Conservation (phyloP, 768 basidiomycete species). For the Russula earlei region DNA sequence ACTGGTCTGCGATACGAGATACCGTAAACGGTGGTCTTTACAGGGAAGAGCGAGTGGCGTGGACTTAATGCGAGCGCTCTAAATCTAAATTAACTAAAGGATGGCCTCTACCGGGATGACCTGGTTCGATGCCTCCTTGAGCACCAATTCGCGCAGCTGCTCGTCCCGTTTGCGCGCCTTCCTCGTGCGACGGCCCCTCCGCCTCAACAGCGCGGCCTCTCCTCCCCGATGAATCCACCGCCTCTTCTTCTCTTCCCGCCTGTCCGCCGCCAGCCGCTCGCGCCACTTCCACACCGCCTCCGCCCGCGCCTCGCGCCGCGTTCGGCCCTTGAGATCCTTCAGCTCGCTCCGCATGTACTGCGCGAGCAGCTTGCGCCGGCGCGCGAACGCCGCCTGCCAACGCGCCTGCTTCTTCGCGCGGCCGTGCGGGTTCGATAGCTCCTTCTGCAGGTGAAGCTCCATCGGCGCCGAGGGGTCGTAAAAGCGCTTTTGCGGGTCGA, state of each 20-base stretch:
- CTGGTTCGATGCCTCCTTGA: constrained; percentile 27
- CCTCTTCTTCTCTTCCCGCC: constrained; percentile 51
- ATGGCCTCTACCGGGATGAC: constrained; percentile 25
- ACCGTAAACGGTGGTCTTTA: too few relatives aligned
- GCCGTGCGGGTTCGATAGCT: constrained; percentile 74
- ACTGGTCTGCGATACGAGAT: too few relatives aligned
- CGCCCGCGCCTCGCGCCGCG: constrained; percentile 50
- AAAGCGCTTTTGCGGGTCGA: constrained; percentile 32
- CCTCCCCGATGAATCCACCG: constrained; percentile 36
- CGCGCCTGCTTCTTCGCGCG: constrained; percentile 74
- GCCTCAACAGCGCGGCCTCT: constrained; percentile 23
- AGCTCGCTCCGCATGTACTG: constrained; percentile 41
- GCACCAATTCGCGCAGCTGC: constrained; percentile 26
- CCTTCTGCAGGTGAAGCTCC: constrained; percentile 55
- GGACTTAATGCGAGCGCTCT: too few relatives aligned
- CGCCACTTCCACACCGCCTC: constrained; percentile 73
- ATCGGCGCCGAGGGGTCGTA: constrained; percentile 48
- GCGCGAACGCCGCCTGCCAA: constrained; percentile 50
- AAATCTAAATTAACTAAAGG: background rate
- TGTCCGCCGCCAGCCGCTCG: constrained; percentile 45
- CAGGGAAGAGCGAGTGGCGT: too few relatives aligned
- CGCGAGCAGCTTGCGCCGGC: constrained; percentile 41
- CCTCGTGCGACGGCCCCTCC: constrained; percentile 23
- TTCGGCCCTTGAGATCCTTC: constrained; percentile 49
- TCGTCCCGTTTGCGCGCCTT: constrained; percentile 25